phyloP scores from a whole-genome alignment of 2,329 filamentous ascomycete genomes.

The Phyllosticta citriasiana region DNA sequence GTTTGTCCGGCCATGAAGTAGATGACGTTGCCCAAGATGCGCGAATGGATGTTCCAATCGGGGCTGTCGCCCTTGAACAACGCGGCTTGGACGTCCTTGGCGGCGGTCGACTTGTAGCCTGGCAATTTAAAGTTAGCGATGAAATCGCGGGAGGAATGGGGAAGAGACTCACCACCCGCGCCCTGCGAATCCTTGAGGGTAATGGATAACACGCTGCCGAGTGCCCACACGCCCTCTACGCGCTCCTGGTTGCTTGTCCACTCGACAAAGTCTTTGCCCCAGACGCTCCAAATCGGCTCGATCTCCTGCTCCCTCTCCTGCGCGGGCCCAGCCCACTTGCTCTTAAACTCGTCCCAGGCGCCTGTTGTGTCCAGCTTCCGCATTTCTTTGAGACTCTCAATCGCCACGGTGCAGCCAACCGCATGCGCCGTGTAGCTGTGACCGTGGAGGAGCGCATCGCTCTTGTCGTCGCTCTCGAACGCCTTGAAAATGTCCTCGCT shows the following conservation, averaged over 20 bases:
- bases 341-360: constrained; percentile 47
- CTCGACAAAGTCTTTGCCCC: not conserved
- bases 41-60: constrained; percentile 43
- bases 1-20: constrained; percentile 49
- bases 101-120: constrained; percentile 49
- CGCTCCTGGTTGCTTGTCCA: not conserved
- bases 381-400: constrained; percentile 55
- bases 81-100: constrained; percentile 41
- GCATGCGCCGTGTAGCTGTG: constrained; percentile 83
- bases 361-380: constrained; percentile 45
- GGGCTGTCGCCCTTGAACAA: constrained; percentile 36
- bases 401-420: constrained; percentile 68
- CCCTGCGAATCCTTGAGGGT: constrained; percentile 41
- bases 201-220: constrained; percentile 67
- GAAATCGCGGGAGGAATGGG: not conserved
- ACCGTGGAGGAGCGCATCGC: constrained; percentile 69
- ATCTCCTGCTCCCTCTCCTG: not conserved
- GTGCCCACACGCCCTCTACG: constrained; percentile 58
- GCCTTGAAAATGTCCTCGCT: constrained; percentile 62
- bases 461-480: constrained; percentile 64
- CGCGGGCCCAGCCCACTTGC: constrained; percentile 33
- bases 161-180: constrained; percentile 27
- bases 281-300: not conserved
- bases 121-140: not conserved
- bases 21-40: constrained; percentile 51